A percentile compares a stretch with the other conserved stretches of the same genome.
These are phyloP conservation scores for Rauvolfia tetraphylla DNA, from an alignment of 257 asterid genomes.

Conservation along the genomic window DNA sequence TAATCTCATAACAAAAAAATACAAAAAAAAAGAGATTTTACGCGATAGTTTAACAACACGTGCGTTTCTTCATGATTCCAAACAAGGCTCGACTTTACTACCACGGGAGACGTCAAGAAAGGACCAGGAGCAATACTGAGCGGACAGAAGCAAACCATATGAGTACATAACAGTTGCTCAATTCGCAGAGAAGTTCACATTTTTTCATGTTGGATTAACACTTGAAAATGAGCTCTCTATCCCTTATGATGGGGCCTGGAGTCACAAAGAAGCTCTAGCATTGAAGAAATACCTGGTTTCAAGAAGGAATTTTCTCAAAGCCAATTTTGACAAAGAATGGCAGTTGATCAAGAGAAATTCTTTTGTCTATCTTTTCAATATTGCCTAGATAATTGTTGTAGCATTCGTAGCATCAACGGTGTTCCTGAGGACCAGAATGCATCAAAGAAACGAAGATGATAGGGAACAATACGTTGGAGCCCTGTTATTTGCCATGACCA, in stretches of 20 bases:
- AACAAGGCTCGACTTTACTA: neutral
- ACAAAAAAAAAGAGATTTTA: too few species aligned
- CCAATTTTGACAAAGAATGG: conserved; percentile 67
- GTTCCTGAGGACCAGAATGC: conserved; percentile 54
- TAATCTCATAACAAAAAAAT: too few species aligned
- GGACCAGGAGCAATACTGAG: conserved; percentile 77
- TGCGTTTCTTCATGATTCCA: too few species aligned
- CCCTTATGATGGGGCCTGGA: conserved; percentile 40
- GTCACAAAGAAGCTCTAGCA: conserved; percentile 56
- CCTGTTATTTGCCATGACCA: conserved; percentile 47
- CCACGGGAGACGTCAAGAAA: conserved; percentile 60
- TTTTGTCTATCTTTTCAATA: conserved; percentile 60
- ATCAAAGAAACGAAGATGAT: conserved; percentile 37
- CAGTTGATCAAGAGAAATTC: conserved; percentile 62
- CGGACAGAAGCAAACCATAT: conserved; percentile 33
- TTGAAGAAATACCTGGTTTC: conserved; percentile 46
- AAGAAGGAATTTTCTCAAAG: conserved; percentile 45
- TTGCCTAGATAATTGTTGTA: conserved; percentile 49
- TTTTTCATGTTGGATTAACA: conserved; percentile 44
- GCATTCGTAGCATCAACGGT: conserved; percentile 63
- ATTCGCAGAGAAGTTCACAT: conserved; percentile 44
- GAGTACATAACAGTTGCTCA: conserved; percentile 42
- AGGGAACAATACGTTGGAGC: conserved; percentile 55
- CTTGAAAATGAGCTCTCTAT: conserved; percentile 44
- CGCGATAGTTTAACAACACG: too few species aligned